phyloP scores from a whole-genome alignment of 306 rosid species.

The Sicyos baderoa region DNA sequence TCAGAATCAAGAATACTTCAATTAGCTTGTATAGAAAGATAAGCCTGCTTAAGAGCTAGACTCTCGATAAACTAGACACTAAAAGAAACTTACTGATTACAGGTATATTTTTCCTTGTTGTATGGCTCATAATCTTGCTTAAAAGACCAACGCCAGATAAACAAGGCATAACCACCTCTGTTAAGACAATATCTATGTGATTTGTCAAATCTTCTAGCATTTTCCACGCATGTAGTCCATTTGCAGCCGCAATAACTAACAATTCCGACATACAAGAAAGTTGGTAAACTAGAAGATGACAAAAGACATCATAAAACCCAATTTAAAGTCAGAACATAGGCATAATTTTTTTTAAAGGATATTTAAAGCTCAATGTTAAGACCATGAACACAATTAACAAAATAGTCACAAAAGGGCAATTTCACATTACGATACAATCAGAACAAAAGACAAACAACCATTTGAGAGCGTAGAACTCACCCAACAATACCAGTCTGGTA shows the following conservation, averaged over 20 bases:
- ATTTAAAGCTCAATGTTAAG: background rate
- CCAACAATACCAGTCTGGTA: too few species aligned
- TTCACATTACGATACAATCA: too few species aligned
- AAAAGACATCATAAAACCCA: conserved; percentile 11
- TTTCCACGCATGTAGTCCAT: background rate
- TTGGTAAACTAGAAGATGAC: background rate
- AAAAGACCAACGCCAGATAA: conserved; percentile 79
- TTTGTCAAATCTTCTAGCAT: conserved; percentile 57
- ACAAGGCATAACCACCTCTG: conserved; percentile 86
- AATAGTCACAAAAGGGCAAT: too few species aligned
- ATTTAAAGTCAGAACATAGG: background rate
- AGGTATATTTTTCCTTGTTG: conserved; percentile 63
- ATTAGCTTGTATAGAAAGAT: conserved; percentile 32
- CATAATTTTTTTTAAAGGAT: background rate
- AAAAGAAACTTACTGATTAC: conserved; percentile 69
- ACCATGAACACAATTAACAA: too few species aligned
- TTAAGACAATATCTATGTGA: conserved; percentile 73
- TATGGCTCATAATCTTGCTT: conserved; percentile 78
- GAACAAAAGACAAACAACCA: too few species aligned
- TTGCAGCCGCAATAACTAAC: conserved; percentile 68
- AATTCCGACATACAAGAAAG: background rate
- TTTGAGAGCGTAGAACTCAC: too few species aligned
- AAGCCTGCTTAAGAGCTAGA: conserved; percentile 19
- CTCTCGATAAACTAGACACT: conserved; percentile 11
- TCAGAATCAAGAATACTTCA: conserved; percentile 34